Percentiles rank a stretch among this genome's conserved stretches.
Conservation (phyloP, 2,329 filamentous ascomycete genomes). For the Leptographium procerum region DNA sequence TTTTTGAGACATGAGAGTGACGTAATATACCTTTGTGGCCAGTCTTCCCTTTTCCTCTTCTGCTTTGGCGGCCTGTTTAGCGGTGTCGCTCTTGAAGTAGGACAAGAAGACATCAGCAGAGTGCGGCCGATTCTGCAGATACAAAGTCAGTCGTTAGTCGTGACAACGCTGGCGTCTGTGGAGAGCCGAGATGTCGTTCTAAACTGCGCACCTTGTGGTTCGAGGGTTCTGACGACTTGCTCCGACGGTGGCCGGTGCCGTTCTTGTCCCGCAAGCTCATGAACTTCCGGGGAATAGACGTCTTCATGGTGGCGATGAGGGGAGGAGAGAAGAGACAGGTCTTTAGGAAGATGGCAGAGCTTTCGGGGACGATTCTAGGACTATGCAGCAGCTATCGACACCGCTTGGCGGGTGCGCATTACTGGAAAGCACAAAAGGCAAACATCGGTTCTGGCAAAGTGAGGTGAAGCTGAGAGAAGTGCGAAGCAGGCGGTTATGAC, state of each 20-base stretch:
- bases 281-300: slow-evolving; percentile 48
- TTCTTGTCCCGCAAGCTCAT: slow-evolving; percentile 60
- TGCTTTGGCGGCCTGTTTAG: slow-evolving; percentile 44
- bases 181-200: neutral
- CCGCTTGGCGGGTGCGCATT: neutral
- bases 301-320: slow-evolving; percentile 36
- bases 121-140: slow-evolving; percentile 35
- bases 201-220: slow-evolving; percentile 35
- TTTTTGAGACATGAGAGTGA: neutral
- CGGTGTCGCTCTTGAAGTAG: slow-evolving; percentile 51
- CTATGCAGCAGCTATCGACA: neutral
- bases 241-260: slow-evolving; percentile 35
- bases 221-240: slow-evolving; percentile 40
- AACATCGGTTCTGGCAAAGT: neutral
- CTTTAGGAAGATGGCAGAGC: neutral
- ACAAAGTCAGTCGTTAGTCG: neutral
- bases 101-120: slow-evolving; percentile 48
- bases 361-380: neutral
- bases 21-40: slow-evolving; percentile 5
- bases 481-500: no score
- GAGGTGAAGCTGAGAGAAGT: neutral
- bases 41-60: slow-evolving; percentile 32
- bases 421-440: neutral
- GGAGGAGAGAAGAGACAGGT: neutral
- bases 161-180: neutral